Conservation (phyloP, 1,284 basidiomycete species). For the Ceratobasidium sp. region DNA sequence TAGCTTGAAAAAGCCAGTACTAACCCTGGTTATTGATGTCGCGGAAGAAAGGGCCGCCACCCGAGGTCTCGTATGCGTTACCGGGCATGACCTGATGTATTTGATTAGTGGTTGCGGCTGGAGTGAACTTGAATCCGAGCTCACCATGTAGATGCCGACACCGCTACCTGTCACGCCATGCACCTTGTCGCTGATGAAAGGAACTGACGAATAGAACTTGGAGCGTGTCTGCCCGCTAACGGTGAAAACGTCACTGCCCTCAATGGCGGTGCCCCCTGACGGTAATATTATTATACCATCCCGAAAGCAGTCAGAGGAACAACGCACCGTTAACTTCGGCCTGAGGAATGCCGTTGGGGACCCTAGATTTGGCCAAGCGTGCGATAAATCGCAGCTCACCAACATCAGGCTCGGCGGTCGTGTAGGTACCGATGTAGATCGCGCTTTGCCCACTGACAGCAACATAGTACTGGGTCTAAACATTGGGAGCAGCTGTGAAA, state of each 20-base stretch:
- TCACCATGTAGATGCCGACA: constrained; percentile 40
- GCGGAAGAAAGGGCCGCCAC: constrained; percentile 59
- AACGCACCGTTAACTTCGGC: constrained; percentile 58
- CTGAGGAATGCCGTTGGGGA: constrained; percentile 60
- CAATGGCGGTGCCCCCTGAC: constrained; percentile 41
- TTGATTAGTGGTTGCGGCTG: background rate
- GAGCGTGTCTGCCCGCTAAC: constrained; percentile 44
- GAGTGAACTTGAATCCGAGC: background rate
- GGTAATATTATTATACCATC: too few species aligned
- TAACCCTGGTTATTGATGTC: constrained; percentile 50
- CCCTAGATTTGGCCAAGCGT: constrained; percentile 59
- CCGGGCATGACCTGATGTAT: constrained; percentile 57
- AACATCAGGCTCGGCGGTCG: constrained; percentile 58
- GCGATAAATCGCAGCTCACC: constrained; percentile 67
- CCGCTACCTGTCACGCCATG: constrained; percentile 45
- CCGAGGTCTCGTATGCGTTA: constrained; percentile 60
- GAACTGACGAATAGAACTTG: constrained; percentile 48
- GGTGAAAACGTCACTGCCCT: constrained; percentile 46
- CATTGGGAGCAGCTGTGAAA: background rate
- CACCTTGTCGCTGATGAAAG: constrained; percentile 46
- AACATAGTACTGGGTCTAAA: constrained; percentile 47
- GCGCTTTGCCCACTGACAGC: constrained; percentile 43
- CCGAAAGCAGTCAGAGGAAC: too few species aligned
- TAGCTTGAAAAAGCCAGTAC: background rate
- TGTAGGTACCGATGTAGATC: constrained; percentile 47